Base-by-base conservation (phyloP, 306 rosid genomes). In the Hippophae gyantsensis region DNA sequence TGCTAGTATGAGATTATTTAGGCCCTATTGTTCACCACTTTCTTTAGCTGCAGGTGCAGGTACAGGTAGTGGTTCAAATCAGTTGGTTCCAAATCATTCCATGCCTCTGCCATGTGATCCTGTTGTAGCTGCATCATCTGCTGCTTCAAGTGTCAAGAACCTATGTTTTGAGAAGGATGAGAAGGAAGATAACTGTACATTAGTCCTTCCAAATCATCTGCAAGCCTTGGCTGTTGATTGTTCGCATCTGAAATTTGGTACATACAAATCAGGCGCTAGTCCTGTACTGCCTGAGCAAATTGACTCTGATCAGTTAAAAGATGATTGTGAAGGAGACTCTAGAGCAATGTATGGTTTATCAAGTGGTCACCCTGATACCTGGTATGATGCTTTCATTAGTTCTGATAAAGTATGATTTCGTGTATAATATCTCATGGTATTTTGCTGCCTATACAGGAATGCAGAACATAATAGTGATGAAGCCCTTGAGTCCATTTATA, bases 161-260 rank as follows among this genome's bases (percentile, higher is more conserved):
- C 65, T 81, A 58, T 74, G 74, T 58, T 42, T 81, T 51, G 57
- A 54, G 57, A 78, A 79, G 41, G 67, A 72, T 48, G 59, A 70
- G 51, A 18, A 55, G 2, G 74, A 54, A 44, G 77, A 77, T 72
- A 65, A 62, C 23, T 12, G 52, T 14, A 14, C 62, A 6, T 72
- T 86, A 63, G 78, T 86, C 68, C 78, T 86, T 73, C 90, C 95
- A 52, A 58, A 45, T 69, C 80, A 83, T 72, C 62, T 86, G 71
- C 76, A 68, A 66, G 84, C 69, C 43, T 72, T 77, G 73, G 78
- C 67, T 57, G 90, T 74, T 27, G 74, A 79, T 43, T 84, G 86
- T 71, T 79, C 88, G 7, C 86, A 83, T 77, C 77, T 86, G 86
- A 83, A 82, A 69, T 86, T 86, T 64, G 95, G 95, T 46, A 79